These are phyloP conservation scores for Cryphonectria japonica DNA, from an alignment of 2,329 filamentous ascomycete genomes.

Conservation along the genomic window DNA sequence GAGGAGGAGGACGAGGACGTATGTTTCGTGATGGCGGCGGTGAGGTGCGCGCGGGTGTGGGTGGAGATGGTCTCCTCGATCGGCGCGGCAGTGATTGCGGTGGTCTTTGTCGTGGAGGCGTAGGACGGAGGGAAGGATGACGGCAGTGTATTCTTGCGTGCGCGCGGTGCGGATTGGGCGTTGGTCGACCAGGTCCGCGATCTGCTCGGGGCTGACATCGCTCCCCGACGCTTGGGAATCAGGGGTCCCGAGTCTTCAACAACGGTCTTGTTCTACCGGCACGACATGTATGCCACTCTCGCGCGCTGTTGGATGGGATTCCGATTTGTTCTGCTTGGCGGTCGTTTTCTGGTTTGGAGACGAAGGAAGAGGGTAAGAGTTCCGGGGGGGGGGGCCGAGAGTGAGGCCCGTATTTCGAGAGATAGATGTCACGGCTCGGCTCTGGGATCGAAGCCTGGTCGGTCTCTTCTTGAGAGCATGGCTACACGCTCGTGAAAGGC, in stretches of 20 bases:
- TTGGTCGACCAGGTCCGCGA: slow-evolving; percentile 30
- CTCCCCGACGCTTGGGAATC: slow-evolving; percentile 6
- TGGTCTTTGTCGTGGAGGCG: background rate
- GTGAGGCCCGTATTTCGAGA: no score
- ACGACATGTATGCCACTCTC: background rate
- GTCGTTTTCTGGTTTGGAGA: background rate
- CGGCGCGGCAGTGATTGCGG: background rate
- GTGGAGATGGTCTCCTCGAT: background rate
- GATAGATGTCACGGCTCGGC: background rate
- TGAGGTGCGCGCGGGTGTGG: slow-evolving; percentile 13
- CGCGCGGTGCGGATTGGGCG: slow-evolving; percentile 14
- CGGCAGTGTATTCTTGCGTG: background rate
- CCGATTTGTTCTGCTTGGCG: background rate
- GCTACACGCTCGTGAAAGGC: background rate
- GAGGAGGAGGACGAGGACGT: background rate
- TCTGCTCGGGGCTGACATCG: slow-evolving; percentile 27
- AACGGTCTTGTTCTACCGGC: background rate
- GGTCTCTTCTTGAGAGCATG: background rate
- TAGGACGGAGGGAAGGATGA: background rate
- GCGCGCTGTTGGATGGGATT: background rate
- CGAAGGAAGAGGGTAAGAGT: background rate
- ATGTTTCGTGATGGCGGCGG: slow-evolving; percentile 10
- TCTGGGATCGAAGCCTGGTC: slow-evolving; percentile 3
- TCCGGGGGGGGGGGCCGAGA: background rate
- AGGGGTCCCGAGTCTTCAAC: slow-evolving; percentile 1